Evolutionary conservation across 108 stramenopile species (phyloP).

Genomic region (Pseudonitzschia pungens): DNA sequence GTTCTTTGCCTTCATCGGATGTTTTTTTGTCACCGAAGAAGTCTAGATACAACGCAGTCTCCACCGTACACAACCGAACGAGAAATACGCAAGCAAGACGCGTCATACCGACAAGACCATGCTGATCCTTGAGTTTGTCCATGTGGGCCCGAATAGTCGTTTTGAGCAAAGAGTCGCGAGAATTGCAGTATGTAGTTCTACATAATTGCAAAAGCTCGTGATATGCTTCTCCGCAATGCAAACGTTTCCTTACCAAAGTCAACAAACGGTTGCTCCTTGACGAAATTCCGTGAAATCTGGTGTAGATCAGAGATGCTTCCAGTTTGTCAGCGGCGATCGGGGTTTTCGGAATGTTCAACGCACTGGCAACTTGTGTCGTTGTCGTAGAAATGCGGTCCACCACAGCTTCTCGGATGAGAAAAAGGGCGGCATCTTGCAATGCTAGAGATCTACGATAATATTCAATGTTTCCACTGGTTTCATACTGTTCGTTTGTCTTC

Average conservation of each 20-base stretch:
- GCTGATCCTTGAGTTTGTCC: conserved; percentile 77
- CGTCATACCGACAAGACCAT: conserved; percentile 88
- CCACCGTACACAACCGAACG: conserved; percentile 83
- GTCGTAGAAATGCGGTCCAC: conserved; percentile 82
- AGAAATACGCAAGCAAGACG: conserved; percentile 83
- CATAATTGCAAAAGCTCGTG: conserved; percentile 74
- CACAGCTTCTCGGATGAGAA: conserved; percentile 74
- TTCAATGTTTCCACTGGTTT: conserved; percentile 62
- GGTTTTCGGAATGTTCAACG: conserved; percentile 54
- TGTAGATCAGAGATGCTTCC: conserved; percentile 83
- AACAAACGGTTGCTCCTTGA: conserved; percentile 70
- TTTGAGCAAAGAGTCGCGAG: conserved; percentile 61
- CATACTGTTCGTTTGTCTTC: not conserved
- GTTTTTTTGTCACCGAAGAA: conserved; percentile 76
- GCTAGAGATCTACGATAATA: conserved; percentile 80
- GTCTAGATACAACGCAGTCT: conserved; percentile 82
- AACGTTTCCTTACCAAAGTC: conserved; percentile 55
- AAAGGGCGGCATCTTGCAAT: conserved; percentile 82
- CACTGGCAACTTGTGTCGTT: conserved; percentile 55
- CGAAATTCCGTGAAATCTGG: conserved; percentile 88
- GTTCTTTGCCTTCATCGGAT: conserved; percentile 32
- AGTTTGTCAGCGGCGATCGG: conserved; percentile 80
- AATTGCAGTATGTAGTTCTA: conserved; percentile 73
- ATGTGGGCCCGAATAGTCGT: conserved; percentile 76
- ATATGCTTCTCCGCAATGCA: conserved; percentile 64